A percentile compares a stretch with the other conserved stretches of the same genome.
Conservation (phyloP, 176 grass and related monocot genomes). For the Pontederia paniculata region DNA sequence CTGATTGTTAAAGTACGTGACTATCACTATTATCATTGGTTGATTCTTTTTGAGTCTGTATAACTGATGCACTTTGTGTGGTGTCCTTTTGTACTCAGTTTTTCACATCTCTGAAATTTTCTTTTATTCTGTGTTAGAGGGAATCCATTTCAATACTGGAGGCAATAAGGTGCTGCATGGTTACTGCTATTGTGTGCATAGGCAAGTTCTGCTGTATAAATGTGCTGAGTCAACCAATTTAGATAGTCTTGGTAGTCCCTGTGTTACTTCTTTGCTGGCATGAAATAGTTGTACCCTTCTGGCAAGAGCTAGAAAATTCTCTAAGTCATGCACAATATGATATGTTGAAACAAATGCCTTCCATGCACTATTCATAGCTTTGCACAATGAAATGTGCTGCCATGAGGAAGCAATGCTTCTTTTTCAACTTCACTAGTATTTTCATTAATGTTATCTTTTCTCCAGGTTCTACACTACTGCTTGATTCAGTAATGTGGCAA, state of each 20-base stretch:
- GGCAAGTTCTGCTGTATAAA: constrained; percentile 34
- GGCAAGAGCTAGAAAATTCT: too few species aligned
- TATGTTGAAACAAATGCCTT: too few species aligned
- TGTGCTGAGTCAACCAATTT: constrained; percentile 9
- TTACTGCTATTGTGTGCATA: constrained; percentile 43
- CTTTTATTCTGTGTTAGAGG: constrained; percentile 23
- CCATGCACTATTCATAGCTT: too few species aligned
- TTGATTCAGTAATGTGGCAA: constrained; percentile 87
- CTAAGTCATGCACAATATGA: too few species aligned
- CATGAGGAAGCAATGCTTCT: too few species aligned
- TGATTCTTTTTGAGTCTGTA: too few species aligned
- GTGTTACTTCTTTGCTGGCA: neutral
- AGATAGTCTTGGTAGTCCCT: neutral
- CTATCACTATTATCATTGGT: too few species aligned
- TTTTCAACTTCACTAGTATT: neutral
- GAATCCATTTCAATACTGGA: constrained; percentile 57
- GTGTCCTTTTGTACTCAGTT: too few species aligned
- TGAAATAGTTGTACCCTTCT: neutral
- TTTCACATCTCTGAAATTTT: neutral
- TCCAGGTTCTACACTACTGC: constrained; percentile 49
- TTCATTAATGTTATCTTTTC: constrained; percentile 9
- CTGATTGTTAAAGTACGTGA: too few species aligned
- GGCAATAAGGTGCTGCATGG: constrained; percentile 60
- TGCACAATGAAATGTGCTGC: too few species aligned
- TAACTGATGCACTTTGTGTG: too few species aligned